A percentile compares a stretch with the other conserved stretches of the same genome.
phyloP scores from a whole-genome alignment of 2,329 filamentous ascomycete species.

The Scedosporium apiospermum region DNA sequence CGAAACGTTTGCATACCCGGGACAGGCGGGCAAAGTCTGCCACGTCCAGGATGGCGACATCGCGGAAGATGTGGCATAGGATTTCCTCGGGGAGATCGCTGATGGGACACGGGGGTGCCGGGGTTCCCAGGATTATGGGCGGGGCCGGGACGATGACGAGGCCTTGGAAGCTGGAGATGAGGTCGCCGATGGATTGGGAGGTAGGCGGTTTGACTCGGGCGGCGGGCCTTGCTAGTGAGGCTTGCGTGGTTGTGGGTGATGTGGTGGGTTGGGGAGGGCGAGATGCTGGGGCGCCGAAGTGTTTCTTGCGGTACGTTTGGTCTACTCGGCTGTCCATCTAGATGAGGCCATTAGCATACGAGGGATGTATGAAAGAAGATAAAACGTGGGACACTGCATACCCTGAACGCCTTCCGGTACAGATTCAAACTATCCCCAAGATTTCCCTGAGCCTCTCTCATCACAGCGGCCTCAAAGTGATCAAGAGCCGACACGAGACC shows the following conservation, averaged over 20 bases:
- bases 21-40: constrained; percentile 67
- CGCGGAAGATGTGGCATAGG: constrained; percentile 64
- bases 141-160: constrained; percentile 59
- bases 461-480: constrained; percentile 85
- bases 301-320: constrained; percentile 78
- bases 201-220: constrained; percentile 11
- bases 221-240: constrained; percentile 15
- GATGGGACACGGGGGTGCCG: constrained; percentile 71
- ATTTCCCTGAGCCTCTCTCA: constrained; percentile 76
- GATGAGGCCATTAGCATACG: constrained; percentile 10
- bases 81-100: constrained; percentile 73
- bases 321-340: constrained; percentile 81
- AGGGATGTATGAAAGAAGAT: background rate
- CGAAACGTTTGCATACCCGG: constrained; percentile 77
- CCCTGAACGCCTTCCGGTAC: constrained; percentile 84
- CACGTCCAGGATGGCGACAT: constrained; percentile 65
- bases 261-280: constrained; percentile 33
- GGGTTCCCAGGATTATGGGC: constrained; percentile 61
- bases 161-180: constrained; percentile 66
- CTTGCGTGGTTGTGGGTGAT: constrained; percentile 8
- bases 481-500: constrained; percentile 72
- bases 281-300: constrained; percentile 52
- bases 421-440: constrained; percentile 80
- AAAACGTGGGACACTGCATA: constrained; percentile 27
- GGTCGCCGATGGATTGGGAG: constrained; percentile 47